Percentiles rank a stretch among this genome's conserved stretches.
Evolutionary conservation across 495 filamentous ascomycete species (phyloP).

Genomic region (Hyaloscypha bicolor): DNA sequence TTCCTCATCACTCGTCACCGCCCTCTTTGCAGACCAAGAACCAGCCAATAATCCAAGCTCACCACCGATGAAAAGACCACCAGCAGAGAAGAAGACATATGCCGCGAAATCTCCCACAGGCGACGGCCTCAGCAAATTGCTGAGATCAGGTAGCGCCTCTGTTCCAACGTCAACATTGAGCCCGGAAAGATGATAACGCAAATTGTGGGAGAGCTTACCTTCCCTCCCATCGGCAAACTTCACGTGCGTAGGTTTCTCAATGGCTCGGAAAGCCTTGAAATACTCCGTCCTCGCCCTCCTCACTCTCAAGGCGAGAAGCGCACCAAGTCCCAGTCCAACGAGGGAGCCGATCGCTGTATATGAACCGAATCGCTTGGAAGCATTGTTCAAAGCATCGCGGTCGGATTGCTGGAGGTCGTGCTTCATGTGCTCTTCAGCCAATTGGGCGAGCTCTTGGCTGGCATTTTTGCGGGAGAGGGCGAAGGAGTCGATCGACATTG

Average conservation of each 20-base stretch:
- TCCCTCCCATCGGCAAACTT: conserved; percentile 60
- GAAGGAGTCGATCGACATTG: conserved; percentile 52
- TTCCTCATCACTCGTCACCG: conserved; percentile 56
- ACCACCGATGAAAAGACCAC: conserved; percentile 65
- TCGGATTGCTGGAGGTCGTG: conserved; percentile 62
- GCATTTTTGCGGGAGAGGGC: conserved; percentile 57
- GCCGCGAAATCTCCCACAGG: conserved; percentile 62
- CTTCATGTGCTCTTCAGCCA: conserved; percentile 66
- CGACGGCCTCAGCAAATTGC: conserved; percentile 57
- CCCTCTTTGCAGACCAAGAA: conserved; percentile 49
- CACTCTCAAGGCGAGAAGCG: conserved; percentile 59
- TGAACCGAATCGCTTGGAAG: conserved; percentile 51
- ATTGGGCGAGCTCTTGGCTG: conserved; percentile 53
- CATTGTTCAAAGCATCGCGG: conserved; percentile 57
- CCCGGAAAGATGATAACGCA: not conserved
- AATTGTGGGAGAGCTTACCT: conserved; percentile 41
- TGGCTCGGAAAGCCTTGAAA: conserved; percentile 60
- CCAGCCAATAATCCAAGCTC: conserved; percentile 63
- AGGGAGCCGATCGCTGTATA: conserved; percentile 61
- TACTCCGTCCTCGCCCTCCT: conserved; percentile 54
- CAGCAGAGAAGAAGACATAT: conserved; percentile 62
- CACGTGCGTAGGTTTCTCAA: conserved; percentile 62
- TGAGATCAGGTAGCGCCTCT: conserved; percentile 66
- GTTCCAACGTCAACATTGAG: conserved; percentile 1
- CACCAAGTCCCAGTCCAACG: conserved; percentile 59